Base-by-base conservation (phyloP, 306 rosid genomes). In the Ormosia semicastrata region DNA sequence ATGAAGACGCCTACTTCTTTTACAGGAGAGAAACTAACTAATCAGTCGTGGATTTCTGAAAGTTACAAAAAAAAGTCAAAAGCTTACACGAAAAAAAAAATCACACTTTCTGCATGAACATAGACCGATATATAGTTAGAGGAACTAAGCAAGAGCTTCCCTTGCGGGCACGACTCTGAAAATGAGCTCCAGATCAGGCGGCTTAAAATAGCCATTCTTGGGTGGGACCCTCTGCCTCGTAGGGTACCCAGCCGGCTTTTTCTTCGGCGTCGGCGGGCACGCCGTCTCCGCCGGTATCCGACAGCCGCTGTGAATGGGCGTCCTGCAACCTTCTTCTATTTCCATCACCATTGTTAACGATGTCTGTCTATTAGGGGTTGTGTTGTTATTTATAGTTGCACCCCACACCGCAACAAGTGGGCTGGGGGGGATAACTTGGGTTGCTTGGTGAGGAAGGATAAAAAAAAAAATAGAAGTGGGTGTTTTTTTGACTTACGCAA, bases 241-340 rank as follows among this genome's bases (percentile, higher is more conserved):
- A 0, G 49, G 15, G 70, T 4, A 7, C 53, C 15, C 77, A 10
- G 39, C 6, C 34, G 81, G 43, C 77, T 81, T 88, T 85, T 88
- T 90, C 84, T 75, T 90, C 9, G 89, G 94, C 0, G 92, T 32
- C 18, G 86, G 73, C 0, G 94, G 89, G 40, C 92, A 90, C 18
- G 41, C 3, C n/a, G 2, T 1, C 2, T 37, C 33, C 17, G 47
- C 54, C 7, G 86, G 88, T 36, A 85, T 87, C 44, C 68, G 76
- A 53, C 75, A 80, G 5, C 60, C 60, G 8, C 64, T 33, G 36
- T 74, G 88, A 43, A 66, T 82, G 2, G 92, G 88, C 2, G 94
- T 90, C 33, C 65, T 64, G 14, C 87, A 87, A 58, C 87, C 85
- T 63, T 85, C 87, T 80, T 80, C 81, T 15, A 11, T 39, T 13